Percentiles rank a stretch among this genome's conserved stretches.
phyloP scores from a whole-genome alignment of 1,284 basidiomycete genomes.

The Hortiboletus rubellus region DNA sequence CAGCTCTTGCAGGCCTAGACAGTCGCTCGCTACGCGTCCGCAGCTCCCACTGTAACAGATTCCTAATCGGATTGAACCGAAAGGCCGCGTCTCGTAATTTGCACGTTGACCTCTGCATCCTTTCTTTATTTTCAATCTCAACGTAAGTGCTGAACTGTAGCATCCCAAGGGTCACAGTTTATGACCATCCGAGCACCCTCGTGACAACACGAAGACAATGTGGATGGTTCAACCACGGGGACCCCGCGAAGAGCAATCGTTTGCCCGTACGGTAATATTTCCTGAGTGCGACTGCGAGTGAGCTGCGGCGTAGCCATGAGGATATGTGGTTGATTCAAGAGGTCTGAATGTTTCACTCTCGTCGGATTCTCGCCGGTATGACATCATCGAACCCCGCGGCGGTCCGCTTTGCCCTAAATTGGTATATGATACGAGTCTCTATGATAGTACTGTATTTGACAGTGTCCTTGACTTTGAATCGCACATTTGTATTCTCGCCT shows the following conservation, averaged over 20 bases:
- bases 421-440: background rate
- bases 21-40: background rate
- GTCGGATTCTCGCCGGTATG: no score
- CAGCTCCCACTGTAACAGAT: background rate
- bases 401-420: background rate
- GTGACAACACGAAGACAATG: no score
- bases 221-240: no score
- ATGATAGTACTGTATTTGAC: no score
- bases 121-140: background rate
- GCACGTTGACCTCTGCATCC: slow-evolving; percentile 1
- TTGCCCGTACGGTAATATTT: background rate
- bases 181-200: no score
- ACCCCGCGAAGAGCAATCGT: background rate
- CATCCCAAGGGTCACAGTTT: no score
- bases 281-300: background rate
- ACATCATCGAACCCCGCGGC: background rate
- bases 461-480: no score
- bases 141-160: background rate
- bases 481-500: no score
- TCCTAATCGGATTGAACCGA: background rate
- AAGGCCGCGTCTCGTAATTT: background rate
- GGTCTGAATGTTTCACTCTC: no score
- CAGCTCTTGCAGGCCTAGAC: no score
- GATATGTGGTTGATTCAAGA: no score
- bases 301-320: no score